Base-by-base conservation (phyloP, 345 rosid species). In the Eucalyptus regnans region DNA sequence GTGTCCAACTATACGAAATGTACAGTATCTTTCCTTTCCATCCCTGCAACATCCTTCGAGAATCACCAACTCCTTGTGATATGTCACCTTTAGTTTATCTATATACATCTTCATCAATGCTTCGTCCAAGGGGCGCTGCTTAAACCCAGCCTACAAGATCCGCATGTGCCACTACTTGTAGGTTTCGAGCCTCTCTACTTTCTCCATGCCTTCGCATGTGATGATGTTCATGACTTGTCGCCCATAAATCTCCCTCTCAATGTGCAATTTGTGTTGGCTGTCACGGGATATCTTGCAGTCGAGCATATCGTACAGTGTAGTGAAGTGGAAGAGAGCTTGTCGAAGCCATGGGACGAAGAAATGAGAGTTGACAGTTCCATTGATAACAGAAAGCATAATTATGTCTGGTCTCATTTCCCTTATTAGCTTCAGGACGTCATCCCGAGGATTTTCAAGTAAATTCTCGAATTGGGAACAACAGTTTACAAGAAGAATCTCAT, bases 121-220 rank as follows among this genome's bases (percentile, higher is more conserved):
- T 90, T 86, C 44, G 27, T 93, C 91, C 56, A 93, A 51, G 3
- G 93, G 90, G 41, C 89, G 93, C 86, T 91, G 90, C 91, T 56
- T 92, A 88, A 95, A 93, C 89, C 97, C 96, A 4, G 93, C 94
- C 90, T 91, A 90, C 88, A 52, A 27, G 25, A 50, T 43, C 89
- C 89, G 89, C 9, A 12, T 88, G 46, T 92, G 94, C 95, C 96
- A 94, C 89, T 93, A 94, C 94, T 93, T 94, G 88, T 92, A 92
- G 3, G 93, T 91, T 90, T 94, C 95, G 0, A 94, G 94, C 88
- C 96, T 92, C 89, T 90, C 93, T 22, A 92, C 86, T 90, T 94
- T 93, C 49, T 91, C 93, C 62, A 60, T 11, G 31, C 95, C 94
- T 88, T 93, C 93, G 33, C 94, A 92, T 3, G 95, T 91, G 25